Evolutionary conservation across 345 rosid species (phyloP).

Genomic region (Citrus reticulata): DNA sequence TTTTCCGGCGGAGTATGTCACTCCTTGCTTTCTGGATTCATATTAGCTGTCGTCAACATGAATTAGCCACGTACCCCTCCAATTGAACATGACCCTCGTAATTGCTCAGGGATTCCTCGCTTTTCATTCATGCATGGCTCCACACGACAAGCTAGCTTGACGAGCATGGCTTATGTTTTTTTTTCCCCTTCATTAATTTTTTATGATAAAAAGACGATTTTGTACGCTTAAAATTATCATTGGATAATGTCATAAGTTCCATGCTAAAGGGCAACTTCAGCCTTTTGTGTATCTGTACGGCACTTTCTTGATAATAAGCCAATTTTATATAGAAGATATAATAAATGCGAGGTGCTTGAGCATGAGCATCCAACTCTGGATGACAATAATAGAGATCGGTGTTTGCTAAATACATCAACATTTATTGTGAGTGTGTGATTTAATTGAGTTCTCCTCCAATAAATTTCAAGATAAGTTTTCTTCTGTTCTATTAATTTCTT

Average conservation of each 20-base stretch:
- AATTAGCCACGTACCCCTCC: slow-evolving; percentile 40
- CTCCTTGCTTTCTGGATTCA: slow-evolving; percentile 32
- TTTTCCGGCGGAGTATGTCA: slow-evolving; percentile 29
- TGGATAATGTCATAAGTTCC: not conserved
- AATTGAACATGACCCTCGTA: slow-evolving; percentile 13
- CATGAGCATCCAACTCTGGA: slow-evolving; percentile 26
- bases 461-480: slow-evolving; percentile 2
- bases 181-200: not conserved
- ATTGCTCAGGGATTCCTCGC: not conserved
- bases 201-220: not conserved
- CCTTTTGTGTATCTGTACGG: not conserved
- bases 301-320: not conserved
- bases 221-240: not conserved
- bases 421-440: slow-evolving; percentile 21
- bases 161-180: not conserved
- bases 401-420: slow-evolving; percentile 42
- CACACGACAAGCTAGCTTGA: not conserved
- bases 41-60: slow-evolving; percentile 55
- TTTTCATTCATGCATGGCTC: slow-evolving; percentile 15
- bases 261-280: not conserved
- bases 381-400: slow-evolving; percentile 41
- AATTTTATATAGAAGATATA: not conserved
- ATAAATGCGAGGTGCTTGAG: not conserved
- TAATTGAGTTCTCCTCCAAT: slow-evolving; percentile 15
- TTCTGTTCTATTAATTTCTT: not conserved